Conservation (phyloP, 2,329 filamentous ascomycete species). For the Cladosporium cucumerinum region DNA sequence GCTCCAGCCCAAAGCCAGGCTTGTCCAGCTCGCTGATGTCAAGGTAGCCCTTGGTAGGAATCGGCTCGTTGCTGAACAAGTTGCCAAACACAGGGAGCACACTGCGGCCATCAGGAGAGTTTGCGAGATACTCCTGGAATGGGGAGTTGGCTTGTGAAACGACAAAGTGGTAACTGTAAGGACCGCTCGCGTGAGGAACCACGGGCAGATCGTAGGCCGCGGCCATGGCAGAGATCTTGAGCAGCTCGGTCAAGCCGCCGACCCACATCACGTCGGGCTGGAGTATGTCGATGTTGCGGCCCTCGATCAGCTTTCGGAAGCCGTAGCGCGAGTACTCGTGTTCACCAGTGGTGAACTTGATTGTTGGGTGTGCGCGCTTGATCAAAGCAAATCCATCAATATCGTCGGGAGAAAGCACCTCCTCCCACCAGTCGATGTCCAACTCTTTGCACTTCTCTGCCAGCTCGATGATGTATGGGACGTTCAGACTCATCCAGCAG, state of each 20-base stretch:
- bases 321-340: constrained; percentile 94
- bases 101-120: constrained; percentile 84
- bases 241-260: constrained; percentile 84
- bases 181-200: constrained; percentile 88
- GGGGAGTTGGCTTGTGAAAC: constrained; percentile 89
- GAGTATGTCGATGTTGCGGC: constrained; percentile 87
- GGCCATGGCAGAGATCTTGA: constrained; percentile 85
- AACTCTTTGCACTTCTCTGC: constrained; percentile 79
- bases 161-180: constrained; percentile 95
- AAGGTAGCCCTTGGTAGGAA: constrained; percentile 77
- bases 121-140: constrained; percentile 94
- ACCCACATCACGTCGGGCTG: constrained; percentile 99
- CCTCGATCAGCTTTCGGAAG: constrained; percentile 90
- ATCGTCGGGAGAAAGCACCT: constrained; percentile 87
- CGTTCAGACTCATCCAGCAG: constrained; percentile 95
- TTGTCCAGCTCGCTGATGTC: constrained; percentile 77
- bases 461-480: constrained; percentile 87
- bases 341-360: constrained; percentile 94
- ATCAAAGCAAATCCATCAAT: constrained; percentile 85
- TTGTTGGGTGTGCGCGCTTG: constrained; percentile 82
- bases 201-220: constrained; percentile 92
- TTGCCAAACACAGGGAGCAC: constrained; percentile 91
- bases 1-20: constrained; percentile 83
- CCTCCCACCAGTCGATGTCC: constrained; percentile 96
- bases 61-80: constrained; percentile 85